These are phyloP conservation scores for Tillandsia leiboldiana DNA, from an alignment of 176 grass and related monocot species.

Conservation along the genomic window DNA sequence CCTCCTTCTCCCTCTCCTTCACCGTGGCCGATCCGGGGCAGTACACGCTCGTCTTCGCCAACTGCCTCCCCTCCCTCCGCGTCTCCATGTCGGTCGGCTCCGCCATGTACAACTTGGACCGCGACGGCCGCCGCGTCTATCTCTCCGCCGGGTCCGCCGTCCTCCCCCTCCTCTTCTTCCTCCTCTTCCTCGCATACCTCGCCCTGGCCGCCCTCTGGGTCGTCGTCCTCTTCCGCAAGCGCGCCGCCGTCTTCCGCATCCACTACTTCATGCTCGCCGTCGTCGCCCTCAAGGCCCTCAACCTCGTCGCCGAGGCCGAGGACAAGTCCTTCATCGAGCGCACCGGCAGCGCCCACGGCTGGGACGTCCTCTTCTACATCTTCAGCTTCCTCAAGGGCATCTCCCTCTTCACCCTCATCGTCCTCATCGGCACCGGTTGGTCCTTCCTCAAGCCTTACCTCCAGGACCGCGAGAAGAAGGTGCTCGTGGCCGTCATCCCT, in stretches of 20 bases:
- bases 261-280: conserved; percentile 99
- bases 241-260: conserved; percentile 75
- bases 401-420: conserved; percentile 92
- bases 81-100: conserved; percentile 83
- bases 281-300: conserved; percentile 72
- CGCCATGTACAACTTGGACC: conserved; percentile 88
- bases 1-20: conserved; percentile 44
- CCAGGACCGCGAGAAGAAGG: conserved; percentile 87
- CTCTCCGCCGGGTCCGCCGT: conserved; percentile 69
- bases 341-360: conserved; percentile 85
- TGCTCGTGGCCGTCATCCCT: conserved; percentile 87
- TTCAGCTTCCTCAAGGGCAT: conserved; percentile 97
- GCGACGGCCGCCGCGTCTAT: conserved; percentile 42
- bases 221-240: conserved; percentile 64
- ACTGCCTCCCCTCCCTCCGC: conserved; percentile 58
- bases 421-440: conserved; percentile 95
- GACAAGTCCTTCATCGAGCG: conserved; percentile 91
- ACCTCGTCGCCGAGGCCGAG: conserved; percentile 80
- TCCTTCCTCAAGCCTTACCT: conserved; percentile 94
- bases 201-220: conserved; percentile 54
- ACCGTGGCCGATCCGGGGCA: conserved; percentile 48
- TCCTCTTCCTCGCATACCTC: conserved; percentile 66
- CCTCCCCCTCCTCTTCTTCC: conserved; percentile 66
- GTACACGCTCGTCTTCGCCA: conserved; percentile 94
- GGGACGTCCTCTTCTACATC: conserved; percentile 97